These are phyloP conservation scores for Phytophthora lateralis DNA, from an alignment of 352 stramenopile species.

Conservation along the genomic window DNA sequence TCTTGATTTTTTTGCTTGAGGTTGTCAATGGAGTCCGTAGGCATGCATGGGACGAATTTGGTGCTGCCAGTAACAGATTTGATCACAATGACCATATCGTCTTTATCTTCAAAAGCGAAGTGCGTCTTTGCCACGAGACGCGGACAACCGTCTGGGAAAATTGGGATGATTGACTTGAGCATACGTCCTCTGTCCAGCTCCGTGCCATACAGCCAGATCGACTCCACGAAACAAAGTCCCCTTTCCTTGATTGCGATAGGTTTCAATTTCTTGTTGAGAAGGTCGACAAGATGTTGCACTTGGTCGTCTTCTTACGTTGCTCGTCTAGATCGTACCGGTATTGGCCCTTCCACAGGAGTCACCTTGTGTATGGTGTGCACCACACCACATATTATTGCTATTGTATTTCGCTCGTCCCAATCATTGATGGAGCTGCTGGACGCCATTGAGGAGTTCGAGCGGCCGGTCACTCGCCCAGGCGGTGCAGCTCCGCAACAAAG, in stretches of 20 bases:
- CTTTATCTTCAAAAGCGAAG: neutral
- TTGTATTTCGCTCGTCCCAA: no score
- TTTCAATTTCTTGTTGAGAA: conserved; percentile 2
- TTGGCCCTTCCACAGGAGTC: neutral
- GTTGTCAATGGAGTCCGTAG: conserved; percentile 1
- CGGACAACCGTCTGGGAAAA: neutral
- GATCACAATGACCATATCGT: neutral
- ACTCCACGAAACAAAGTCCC: neutral
- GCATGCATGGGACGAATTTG: neutral
- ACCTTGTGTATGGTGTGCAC: neutral
- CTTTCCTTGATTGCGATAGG: neutral
- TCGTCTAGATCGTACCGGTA: neutral
- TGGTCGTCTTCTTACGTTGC: neutral
- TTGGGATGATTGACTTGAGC: conserved; percentile 2
- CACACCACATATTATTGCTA: neutral
- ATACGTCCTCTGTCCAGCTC: neutral
- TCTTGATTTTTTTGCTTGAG: conserved; percentile 1
- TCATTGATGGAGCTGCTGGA: conserved; percentile 63
- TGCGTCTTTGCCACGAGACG: conserved; percentile 2
- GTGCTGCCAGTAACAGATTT: neutral
- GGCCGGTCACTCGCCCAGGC: neutral
- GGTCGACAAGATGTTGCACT: neutral
- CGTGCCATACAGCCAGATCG: conserved; percentile 6
- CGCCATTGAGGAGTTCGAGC: conserved; percentile 57
- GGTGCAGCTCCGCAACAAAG: neutral